phyloP scores from a whole-genome alignment of 495 filamentous ascomycete genomes.

The Aspergillus campestris region DNA sequence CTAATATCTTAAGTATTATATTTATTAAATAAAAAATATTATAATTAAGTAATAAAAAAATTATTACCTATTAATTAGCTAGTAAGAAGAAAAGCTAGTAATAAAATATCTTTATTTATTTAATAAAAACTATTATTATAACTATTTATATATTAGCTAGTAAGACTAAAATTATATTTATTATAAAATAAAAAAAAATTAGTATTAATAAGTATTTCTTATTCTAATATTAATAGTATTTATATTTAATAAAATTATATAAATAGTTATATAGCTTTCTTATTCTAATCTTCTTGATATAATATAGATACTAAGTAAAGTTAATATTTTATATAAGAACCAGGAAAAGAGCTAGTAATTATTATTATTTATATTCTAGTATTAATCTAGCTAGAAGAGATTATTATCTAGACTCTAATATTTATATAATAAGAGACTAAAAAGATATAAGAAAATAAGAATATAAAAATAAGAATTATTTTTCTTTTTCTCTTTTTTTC shows the following conservation, averaged over 20 bases:
- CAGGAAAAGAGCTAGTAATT: no score
- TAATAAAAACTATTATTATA: background rate
- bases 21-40: background rate
- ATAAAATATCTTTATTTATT: background rate
- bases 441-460: no score
- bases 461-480: background rate
- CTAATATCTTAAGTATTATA: background rate
- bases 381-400: no score
- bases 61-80: no score
- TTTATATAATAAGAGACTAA: no score
- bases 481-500: background rate
- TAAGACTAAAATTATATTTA: background rate
- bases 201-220: background rate
- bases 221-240: background rate
- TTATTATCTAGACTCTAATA: no score
- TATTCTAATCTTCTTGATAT: background rate
- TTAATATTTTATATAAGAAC: background rate
- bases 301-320: background rate
- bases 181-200: background rate
- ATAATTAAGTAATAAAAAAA: conserved; percentile 7
- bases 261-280: background rate
- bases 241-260: background rate
- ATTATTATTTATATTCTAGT: no score
- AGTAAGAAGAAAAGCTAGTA: no score
- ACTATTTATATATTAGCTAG: background rate